phyloP scores from a whole-genome alignment of 2,329 filamentous ascomycete genomes.

The Exophiala sp. region DNA sequence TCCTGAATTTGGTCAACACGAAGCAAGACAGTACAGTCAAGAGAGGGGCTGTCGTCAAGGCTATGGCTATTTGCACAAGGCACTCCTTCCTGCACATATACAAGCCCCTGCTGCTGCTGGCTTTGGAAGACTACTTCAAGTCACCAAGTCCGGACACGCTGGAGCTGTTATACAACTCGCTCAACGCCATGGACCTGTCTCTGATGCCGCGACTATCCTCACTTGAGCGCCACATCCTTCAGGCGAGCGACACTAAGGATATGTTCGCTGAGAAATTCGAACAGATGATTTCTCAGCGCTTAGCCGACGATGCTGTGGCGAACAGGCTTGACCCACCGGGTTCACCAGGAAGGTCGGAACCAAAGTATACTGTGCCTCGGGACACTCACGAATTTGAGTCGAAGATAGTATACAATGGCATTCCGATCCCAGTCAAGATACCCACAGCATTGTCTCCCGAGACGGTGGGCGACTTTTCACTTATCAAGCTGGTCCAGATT shows the following conservation, averaged over 20 bases:
- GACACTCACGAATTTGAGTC: slow-evolving; percentile 98
- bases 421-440: slow-evolving; percentile 94
- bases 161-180: slow-evolving; percentile 80
- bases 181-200: slow-evolving; percentile 96
- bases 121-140: slow-evolving; percentile 96
- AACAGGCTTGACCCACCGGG: slow-evolving; percentile 33
- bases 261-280: slow-evolving; percentile 98
- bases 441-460: slow-evolving; percentile 91
- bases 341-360: slow-evolving; percentile 56
- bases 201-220: slow-evolving; percentile 81
- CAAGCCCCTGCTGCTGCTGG: slow-evolving; percentile 89
- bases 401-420: slow-evolving; percentile 90
- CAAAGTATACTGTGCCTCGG: slow-evolving; percentile 72
- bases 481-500: slow-evolving; percentile 94
- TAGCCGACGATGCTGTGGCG: slow-evolving; percentile 59
- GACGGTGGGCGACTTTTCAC: slow-evolving; percentile 94
- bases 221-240: slow-evolving; percentile 79
- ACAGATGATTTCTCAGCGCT: slow-evolving; percentile 81
- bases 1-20: slow-evolving; percentile 95
- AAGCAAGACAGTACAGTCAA: slow-evolving; percentile 70
- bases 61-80: slow-evolving; percentile 97
- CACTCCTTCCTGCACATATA: slow-evolving; percentile 99
- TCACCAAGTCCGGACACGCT: slow-evolving; percentile 83
- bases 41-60: slow-evolving; percentile 90
- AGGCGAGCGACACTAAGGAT: slow-evolving; percentile 89